Percentiles rank a stretch among this genome's conserved stretches.
Conservation (phyloP, 768 basidiomycete genomes). For the Amanita exitialis region DNA sequence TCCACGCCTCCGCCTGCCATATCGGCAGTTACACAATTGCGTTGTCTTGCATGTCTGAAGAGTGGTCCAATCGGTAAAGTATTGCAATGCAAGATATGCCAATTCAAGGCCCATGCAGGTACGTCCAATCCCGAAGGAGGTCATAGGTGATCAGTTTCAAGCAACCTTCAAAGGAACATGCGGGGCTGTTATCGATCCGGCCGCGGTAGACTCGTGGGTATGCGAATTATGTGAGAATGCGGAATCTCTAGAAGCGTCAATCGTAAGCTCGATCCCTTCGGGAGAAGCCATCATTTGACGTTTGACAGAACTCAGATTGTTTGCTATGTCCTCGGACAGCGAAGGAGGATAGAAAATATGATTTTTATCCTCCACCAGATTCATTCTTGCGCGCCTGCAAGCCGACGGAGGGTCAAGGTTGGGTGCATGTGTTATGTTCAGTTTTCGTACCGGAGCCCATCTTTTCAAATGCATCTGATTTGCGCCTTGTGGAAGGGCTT, state of each 20-base stretch:
- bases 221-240: conserved; percentile 88
- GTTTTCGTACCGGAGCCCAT: conserved; percentile 80
- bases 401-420: conserved; percentile 88
- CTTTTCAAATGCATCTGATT: conserved; percentile 63
- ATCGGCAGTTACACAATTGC: conserved; percentile 46
- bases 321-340: conserved; percentile 67
- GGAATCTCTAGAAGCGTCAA: conserved; percentile 68
- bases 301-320: conserved; percentile 65
- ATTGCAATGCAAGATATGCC: conserved; percentile 73
- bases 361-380: conserved; percentile 39
- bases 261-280: conserved; percentile 36
- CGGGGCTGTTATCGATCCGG: conserved; percentile 59
- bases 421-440: conserved; percentile 87
- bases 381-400: conserved; percentile 71
- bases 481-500: conserved; percentile 82
- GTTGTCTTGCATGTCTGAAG: conserved; percentile 69
- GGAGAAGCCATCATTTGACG: conserved; percentile 1
- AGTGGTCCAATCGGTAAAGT: conserved; percentile 71
- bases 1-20: conserved; percentile 58
- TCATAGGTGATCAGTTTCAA: conserved; percentile 2
- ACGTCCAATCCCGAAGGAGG: conserved; percentile 12
- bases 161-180: conserved; percentile 37
- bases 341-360: conserved; percentile 38
- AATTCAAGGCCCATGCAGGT: conserved; percentile 77
- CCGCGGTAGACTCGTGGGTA: conserved; percentile 62